phyloP scores from a whole-genome alignment of 345 rosid species.

The Dipteronia sinensis region DNA sequence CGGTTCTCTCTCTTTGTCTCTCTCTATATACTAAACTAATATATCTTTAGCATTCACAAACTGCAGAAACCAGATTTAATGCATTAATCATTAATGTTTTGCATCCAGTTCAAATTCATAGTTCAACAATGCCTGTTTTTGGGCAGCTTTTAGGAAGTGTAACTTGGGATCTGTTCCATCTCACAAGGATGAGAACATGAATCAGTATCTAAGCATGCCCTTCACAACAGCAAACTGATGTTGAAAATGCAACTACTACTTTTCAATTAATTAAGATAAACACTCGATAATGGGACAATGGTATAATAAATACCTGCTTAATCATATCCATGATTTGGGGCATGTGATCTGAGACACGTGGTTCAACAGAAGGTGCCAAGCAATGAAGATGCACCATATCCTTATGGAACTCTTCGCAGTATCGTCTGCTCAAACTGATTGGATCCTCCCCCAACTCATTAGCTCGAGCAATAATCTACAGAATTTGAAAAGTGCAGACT shows the following conservation, averaged over 20 bases:
- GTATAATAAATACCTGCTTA: constrained; percentile 54
- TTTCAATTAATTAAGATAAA: neutral
- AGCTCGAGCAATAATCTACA: constrained; percentile 89
- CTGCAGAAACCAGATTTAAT: no score
- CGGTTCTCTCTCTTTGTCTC: neutral
- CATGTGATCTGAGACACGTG: constrained; percentile 92
- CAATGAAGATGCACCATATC: constrained; percentile 85
- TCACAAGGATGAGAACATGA: neutral
- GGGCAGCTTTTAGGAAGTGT: constrained; percentile 1
- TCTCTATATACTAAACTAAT: neutral
- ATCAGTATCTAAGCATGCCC: neutral
- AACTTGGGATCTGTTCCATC: neutral
- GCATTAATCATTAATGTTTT: no score
- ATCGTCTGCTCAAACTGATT: constrained; percentile 76
- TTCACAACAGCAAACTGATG: neutral
- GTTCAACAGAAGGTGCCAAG: constrained; percentile 79
- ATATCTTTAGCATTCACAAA: neutral
- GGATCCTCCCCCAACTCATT: constrained; percentile 91
- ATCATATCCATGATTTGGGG: constrained; percentile 87
- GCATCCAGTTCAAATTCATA: neutral
- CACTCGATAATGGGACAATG: neutral
- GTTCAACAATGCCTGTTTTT: neutral
- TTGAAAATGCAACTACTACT: neutral
- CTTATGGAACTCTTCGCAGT: constrained; percentile 74
- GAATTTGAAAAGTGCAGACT: constrained; percentile 46